Evolutionary conservation across 345 rosid species (phyloP).

Genomic region (Eucalyptus marginata): DNA sequence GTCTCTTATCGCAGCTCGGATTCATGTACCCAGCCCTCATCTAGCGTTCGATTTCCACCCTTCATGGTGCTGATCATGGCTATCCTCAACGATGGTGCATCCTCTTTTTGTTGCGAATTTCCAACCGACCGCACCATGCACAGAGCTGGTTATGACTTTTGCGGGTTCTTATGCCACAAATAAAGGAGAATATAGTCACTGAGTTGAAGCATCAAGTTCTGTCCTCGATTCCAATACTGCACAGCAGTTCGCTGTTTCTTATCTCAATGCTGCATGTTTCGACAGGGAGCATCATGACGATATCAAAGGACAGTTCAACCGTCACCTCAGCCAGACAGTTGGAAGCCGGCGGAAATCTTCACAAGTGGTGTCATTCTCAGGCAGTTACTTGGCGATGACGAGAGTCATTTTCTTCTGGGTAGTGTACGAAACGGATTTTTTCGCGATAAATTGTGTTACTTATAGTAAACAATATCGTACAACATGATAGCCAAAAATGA

Average conservation of each 20-base stretch:
- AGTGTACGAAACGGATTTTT: neutral
- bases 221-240: neutral
- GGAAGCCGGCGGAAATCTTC: neutral
- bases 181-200: neutral
- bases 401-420: neutral
- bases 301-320: neutral
- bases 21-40: conserved; percentile 57
- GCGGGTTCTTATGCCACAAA: neutral
- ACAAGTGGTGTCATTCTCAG: neutral
- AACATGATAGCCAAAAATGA: neutral
- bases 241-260: neutral
- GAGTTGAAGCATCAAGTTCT: neutral
- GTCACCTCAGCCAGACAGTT: neutral
- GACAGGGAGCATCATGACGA: neutral
- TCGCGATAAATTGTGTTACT: neutral
- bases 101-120: neutral
- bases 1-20: conserved; percentile 24
- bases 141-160: neutral
- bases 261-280: neutral
- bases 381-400: neutral
- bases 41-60: conserved; percentile 56
- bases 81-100: conserved; percentile 5
- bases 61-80: conserved; percentile 57
- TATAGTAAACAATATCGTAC: neutral
- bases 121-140: neutral